Conservation (phyloP, 75 land plant genomes). For the Isoetes taiwanensis region DNA sequence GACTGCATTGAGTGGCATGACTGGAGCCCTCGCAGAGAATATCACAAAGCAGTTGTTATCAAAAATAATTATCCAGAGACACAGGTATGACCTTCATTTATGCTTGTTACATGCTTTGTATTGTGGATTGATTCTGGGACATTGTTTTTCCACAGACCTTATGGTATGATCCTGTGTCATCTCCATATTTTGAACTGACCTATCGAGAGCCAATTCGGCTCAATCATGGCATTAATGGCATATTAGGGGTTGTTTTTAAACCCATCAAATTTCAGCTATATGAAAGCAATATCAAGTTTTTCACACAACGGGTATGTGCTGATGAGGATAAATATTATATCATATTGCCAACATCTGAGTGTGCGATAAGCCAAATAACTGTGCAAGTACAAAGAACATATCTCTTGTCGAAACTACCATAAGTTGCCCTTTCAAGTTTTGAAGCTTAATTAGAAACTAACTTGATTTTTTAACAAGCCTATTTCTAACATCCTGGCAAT, state of each 20-base stretch:
- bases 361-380: too few species aligned
- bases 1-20: not conserved
- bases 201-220: conserved; percentile 21
- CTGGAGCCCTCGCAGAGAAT: conserved; percentile 8
- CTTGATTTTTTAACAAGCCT: not conserved
- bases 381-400: too few species aligned
- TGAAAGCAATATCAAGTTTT: conserved; percentile 13
- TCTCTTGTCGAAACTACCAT: not conserved
- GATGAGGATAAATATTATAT: not conserved
- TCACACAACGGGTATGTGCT: conserved; percentile 14
- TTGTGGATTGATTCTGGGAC: not conserved
- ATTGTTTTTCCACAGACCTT: conserved; percentile 7
- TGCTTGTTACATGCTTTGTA: not conserved
- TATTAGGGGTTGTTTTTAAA: conserved; percentile 14
- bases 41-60: conserved; percentile 1
- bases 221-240: conserved; percentile 19
- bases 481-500: not conserved
- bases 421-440: not conserved
- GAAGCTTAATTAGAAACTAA: not conserved
- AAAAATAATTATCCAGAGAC: not conserved
- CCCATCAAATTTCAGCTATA: conserved; percentile 15
- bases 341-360: not conserved
- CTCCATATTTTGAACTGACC: conserved; percentile 17
- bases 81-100: not conserved
- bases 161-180: conserved; percentile 16